Base-by-base conservation (phyloP, 306 rosid genomes). In the Phaseolus lunatus region DNA sequence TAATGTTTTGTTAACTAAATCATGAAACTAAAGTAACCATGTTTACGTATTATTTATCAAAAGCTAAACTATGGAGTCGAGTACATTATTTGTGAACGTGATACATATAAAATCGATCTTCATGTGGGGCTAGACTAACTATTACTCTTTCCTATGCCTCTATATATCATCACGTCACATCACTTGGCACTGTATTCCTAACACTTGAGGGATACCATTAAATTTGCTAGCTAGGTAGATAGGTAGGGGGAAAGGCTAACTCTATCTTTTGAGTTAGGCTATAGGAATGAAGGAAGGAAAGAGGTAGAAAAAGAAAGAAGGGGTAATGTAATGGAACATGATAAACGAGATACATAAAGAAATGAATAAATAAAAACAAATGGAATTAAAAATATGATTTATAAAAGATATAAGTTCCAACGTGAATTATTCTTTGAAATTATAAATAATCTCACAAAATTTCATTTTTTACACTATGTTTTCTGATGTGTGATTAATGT, bases 211-310 rank as follows among this genome's bases (percentile, higher is more conserved):
- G 44, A 31, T 62, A 62, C 23, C 44, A 62, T 16, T 31, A 31
- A 33, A 16, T 31, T 18, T 19, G 4, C 4, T 58, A 58, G 19
- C 67, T 15, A 27, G 67, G 20, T 27, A 59, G 67, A 2, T 26
- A 61, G 27, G 35, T 75, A 75, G 71, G 72, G 62, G 39, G 61
- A 27, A 47, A 63, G 35, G 76, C 41, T 56, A 78, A 24, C 61
- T 5, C 27, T 78, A 78, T 75, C 41, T 9, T 57, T 56, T 44
- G 82, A 78, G 68, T 67, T 54, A 54, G 59, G 33, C 57, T 5
- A 24, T 13, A 24, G 64, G 63, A 57, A 57, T 14, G 2, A 16
- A 49, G 22, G 3, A 50, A n/a, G n/a, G 18, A 7, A 9, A 18
- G 23, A 49, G 56, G 22, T 18, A 22, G 20, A 23, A 7, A 23